Base-by-base conservation (phyloP, 805 yeast species). In the Ogataea naganishii region DNA sequence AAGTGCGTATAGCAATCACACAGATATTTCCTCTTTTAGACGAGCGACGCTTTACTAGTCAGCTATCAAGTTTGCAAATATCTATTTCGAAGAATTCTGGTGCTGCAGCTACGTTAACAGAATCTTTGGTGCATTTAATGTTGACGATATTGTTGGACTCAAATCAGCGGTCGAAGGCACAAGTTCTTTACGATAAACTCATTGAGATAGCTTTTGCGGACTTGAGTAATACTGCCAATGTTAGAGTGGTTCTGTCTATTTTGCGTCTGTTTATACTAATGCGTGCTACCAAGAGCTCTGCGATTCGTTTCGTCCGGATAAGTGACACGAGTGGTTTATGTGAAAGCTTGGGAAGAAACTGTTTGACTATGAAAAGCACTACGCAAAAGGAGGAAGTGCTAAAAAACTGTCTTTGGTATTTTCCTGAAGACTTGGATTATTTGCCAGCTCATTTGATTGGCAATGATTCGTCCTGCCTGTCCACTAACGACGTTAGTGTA, bases 271-370 rank as follows among this genome's bases (percentile, higher is more conserved):
- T 81, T 32, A 55, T 70, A 13, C 58, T 85, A 36, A 55, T 78
- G 1, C 59, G 89, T 30, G 60, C 60, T 0, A 65, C 74, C 2
- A 45, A 56, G 10, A 64, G 62, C 4, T 58, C 61, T 5, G 52
- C 49, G 20, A 51, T 80, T 2, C 71, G 62, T 43, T 54, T 80
- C 24, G 52, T 72, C 3, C 55, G 62, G 6, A 79, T 80, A 4
- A 47, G 52, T 1, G 83, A 80, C 45, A 71, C 78, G 60, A 79
- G 72, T 24, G 85, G 83, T 0, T 51, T 80, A 12, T 70, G 84
- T 7, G 68, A 75, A 3, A 66, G 74, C 0, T 62, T 80, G 31
- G 64, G 68, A 4, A 60, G 84, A 44, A 70, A 72, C 35, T 43
- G 51, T 17, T 51, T 49, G 39, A 46, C 39, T 40, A 31, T 41